Conservation (phyloP, 306 rosid genomes). For the Mimosa bimucronata region DNA sequence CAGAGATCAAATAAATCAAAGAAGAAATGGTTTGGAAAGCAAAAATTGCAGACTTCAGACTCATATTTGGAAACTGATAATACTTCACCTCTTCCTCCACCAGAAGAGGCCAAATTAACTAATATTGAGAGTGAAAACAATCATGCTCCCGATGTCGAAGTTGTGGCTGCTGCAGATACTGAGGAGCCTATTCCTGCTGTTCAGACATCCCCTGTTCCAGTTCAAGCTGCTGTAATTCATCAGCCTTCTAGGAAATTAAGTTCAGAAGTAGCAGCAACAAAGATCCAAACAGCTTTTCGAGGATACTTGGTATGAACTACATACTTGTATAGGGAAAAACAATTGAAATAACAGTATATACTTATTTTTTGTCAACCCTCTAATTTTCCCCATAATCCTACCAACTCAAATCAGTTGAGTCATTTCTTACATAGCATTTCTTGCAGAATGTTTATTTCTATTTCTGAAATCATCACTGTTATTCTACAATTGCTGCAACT, state of each 20-base stretch:
- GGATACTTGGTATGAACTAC: conserved; percentile 76
- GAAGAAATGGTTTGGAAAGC: conserved; percentile 99
- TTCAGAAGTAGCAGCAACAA: conserved; percentile 80
- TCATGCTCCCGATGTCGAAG: conserved; percentile 52
- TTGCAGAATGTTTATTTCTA: neutral
- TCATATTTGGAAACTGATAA: conserved; percentile 51
- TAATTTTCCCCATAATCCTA: neutral
- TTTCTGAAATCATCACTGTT: neutral
- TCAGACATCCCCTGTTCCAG: conserved; percentile 48
- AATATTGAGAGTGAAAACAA: conserved; percentile 54
- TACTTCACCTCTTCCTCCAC: conserved; percentile 64
- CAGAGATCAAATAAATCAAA: conserved; percentile 78
- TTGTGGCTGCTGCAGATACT: conserved; percentile 35
- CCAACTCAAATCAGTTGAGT: conserved; percentile 25
- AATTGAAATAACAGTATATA: conserved; percentile 8
- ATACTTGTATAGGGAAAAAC: conserved; percentile 2
- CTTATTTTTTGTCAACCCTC: neutral
- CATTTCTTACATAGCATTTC: neutral
- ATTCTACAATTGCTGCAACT: neutral
- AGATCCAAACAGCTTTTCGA: conserved; percentile 92
- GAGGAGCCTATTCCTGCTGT: conserved; percentile 48
- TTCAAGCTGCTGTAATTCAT: conserved; percentile 41
- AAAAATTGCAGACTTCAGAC: conserved; percentile 56
- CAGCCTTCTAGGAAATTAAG: conserved; percentile 58
- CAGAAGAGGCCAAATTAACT: conserved; percentile 61